phyloP scores from a whole-genome alignment of 2,329 filamentous ascomycete species.

The Aspergillus jensenii region DNA sequence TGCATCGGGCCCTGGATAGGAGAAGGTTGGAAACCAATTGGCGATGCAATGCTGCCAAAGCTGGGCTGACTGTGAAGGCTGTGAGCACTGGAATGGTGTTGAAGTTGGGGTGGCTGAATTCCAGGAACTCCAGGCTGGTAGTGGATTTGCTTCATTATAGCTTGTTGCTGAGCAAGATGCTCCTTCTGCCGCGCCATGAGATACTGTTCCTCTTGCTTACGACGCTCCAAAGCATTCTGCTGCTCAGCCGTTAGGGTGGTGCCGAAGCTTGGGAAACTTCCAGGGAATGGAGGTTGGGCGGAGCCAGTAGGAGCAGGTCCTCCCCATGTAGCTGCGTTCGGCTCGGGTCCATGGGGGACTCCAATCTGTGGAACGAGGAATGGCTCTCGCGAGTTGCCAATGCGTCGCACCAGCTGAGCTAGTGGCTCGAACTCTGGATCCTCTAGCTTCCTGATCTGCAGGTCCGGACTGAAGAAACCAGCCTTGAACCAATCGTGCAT shows the following conservation, averaged over 20 bases:
- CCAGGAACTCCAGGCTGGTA: constrained; percentile 53
- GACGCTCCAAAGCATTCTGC: constrained; percentile 91
- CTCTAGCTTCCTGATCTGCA: constrained; percentile 92
- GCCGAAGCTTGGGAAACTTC: constrained; percentile 92
- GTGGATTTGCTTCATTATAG: constrained; percentile 71
- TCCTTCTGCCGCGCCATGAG: constrained; percentile 95
- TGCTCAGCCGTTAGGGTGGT: constrained; percentile 95
- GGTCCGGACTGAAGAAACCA: constrained; percentile 91
- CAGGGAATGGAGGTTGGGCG: constrained; percentile 84
- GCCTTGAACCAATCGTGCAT: constrained; percentile 99
- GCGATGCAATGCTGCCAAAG: constrained; percentile 92
- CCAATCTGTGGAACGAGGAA: constrained; percentile 98
- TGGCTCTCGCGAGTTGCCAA: constrained; percentile 94
- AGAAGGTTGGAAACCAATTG: constrained; percentile 66
- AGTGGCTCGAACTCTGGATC: constrained; percentile 92
- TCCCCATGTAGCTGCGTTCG: constrained; percentile 51
- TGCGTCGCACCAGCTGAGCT: constrained; percentile 89
- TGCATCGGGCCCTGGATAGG: constrained; percentile 60
- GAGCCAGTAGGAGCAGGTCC: constrained; percentile 54
- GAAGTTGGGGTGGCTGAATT: constrained; percentile 64
- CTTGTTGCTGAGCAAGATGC: constrained; percentile 82
- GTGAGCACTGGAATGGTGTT: constrained; percentile 93
- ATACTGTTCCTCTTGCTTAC: constrained; percentile 98
- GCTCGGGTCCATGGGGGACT: constrained; percentile 79
- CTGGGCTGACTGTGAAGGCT: constrained; percentile 96